These are phyloP conservation scores for Trichoderma semiorbis DNA, from an alignment of 2,329 filamentous ascomycete species.

Conservation along the genomic window DNA sequence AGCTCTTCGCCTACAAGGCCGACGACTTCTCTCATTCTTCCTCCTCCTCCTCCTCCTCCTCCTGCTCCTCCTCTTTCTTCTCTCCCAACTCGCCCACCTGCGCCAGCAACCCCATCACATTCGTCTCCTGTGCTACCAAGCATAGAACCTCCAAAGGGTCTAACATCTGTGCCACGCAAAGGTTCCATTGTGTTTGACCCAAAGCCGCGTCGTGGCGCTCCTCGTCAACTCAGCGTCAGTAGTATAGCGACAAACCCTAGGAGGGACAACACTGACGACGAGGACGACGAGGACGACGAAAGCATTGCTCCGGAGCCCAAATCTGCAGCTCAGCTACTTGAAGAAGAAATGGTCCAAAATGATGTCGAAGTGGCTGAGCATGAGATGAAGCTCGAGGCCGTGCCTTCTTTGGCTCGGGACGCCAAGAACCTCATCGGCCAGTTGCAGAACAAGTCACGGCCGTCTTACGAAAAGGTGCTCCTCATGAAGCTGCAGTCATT, in stretches of 20 bases:
- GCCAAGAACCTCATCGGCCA: slow-evolving; percentile 29
- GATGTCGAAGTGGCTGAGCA: slow-evolving; percentile 21
- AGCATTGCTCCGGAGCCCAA: not conserved
- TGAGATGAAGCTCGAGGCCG: slow-evolving; percentile 25
- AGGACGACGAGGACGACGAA: slow-evolving; percentile 7
- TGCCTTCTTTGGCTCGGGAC: slow-evolving; percentile 29
- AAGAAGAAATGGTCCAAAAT: not conserved
- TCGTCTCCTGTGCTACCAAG: not conserved
- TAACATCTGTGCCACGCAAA: slow-evolving; percentile 5
- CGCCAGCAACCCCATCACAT: not conserved
- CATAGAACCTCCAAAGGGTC: not conserved
- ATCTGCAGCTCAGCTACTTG: not conserved
- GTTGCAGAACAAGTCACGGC: slow-evolving; percentile 22
- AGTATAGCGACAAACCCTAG: slow-evolving; percentile 22
- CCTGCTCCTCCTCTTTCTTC: not conserved
- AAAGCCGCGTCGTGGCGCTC: slow-evolving; percentile 26
- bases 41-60: not conserved
- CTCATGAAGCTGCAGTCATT: slow-evolving; percentile 29
- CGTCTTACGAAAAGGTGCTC: slow-evolving; percentile 23
- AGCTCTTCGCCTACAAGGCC: not conserved
- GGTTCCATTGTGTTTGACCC: slow-evolving; percentile 19
- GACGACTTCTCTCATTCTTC: not conserved
- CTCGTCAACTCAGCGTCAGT: slow-evolving; percentile 10
- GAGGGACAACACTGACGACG: slow-evolving; percentile 22
- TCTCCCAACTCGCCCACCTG: not conserved